phyloP scores from a whole-genome alignment of 192 early-diverging fungal species.

The Entrophospora sp. region DNA sequence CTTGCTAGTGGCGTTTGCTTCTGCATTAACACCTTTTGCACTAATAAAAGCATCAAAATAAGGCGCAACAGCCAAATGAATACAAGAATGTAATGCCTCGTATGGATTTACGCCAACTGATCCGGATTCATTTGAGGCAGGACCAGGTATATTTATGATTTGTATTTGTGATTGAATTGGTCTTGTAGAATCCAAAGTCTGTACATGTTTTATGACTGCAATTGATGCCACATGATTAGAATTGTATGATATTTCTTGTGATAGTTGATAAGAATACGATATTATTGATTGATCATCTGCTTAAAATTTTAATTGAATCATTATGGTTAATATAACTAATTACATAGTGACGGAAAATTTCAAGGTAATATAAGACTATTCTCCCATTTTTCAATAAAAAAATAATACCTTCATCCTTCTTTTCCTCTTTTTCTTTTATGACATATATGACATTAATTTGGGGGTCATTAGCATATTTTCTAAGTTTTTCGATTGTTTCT shows the following conservation, averaged over 20 bases:
- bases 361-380: too few species aligned
- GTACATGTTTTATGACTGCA: constrained; percentile 68
- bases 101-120: constrained; percentile 52
- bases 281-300: constrained; percentile 1
- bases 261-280: constrained; percentile 45
- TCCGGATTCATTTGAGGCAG: constrained; percentile 40
- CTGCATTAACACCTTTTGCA: constrained; percentile 52
- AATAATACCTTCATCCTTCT: constrained; percentile 50
- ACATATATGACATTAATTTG: constrained; percentile 66
- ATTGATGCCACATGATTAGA: constrained; percentile 65
- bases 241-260: constrained; percentile 65
- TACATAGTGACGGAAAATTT: too few species aligned
- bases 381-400: too few species aligned
- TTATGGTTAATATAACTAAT: too few species aligned
- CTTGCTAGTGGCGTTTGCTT: constrained; percentile 30
- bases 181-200: constrained; percentile 61
- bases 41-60: constrained; percentile 92
- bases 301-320: too few species aligned
- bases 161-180: constrained; percentile 77
- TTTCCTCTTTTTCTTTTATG: constrained; percentile 69
- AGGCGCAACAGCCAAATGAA: constrained; percentile 89
- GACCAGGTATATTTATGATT: constrained; percentile 84
- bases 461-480: constrained; percentile 68
- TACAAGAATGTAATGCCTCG: constrained; percentile 82
- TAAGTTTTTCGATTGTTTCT: constrained; percentile 63